These are phyloP conservation scores for Stevia rebaudiana DNA, from an alignment of 140 eudicot species.

Conservation along the genomic window DNA sequence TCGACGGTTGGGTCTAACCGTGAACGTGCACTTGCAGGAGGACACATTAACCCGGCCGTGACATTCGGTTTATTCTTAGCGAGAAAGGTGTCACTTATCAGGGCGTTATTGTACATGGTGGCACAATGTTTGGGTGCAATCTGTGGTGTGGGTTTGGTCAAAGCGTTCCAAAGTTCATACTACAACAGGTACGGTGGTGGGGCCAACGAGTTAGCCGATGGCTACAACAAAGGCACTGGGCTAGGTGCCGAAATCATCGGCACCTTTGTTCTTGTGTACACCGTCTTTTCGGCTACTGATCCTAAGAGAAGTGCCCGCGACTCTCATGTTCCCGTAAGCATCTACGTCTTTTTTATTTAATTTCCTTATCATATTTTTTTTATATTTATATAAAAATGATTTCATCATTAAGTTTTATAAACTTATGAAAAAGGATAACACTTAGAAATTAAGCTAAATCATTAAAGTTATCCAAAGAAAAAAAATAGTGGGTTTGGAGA, in stretches of 20 bases:
- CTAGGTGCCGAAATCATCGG: constrained; percentile 74
- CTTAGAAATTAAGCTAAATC: background rate
- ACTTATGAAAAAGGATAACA: background rate
- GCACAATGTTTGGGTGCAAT: constrained; percentile 78
- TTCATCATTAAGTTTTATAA: no score
- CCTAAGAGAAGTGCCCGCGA: constrained; percentile 78
- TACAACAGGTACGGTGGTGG: constrained; percentile 69
- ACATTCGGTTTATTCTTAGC: constrained; percentile 69
- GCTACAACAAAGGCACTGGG: constrained; percentile 68
- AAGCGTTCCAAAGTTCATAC: constrained; percentile 61
- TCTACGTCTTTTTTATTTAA: background rate
- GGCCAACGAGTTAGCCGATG: constrained; percentile 49
- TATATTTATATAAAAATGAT: no score
- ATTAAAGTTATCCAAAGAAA: constrained; percentile 11
- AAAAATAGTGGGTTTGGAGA: constrained; percentile 21
- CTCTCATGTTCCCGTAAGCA: constrained; percentile 72
- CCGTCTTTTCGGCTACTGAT: constrained; percentile 77
- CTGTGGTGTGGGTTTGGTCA: constrained; percentile 72
- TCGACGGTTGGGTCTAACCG: no score
- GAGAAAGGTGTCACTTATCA: constrained; percentile 58
- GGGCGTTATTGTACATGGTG: constrained; percentile 59
- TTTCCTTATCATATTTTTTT: background rate
- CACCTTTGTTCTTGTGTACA: constrained; percentile 73
- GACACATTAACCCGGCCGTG: constrained; percentile 76
- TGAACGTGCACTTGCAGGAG: constrained; percentile 35